Base-by-base conservation (phyloP, 2,329 filamentous ascomycete genomes). In the Tolypocladium amazonense region DNA sequence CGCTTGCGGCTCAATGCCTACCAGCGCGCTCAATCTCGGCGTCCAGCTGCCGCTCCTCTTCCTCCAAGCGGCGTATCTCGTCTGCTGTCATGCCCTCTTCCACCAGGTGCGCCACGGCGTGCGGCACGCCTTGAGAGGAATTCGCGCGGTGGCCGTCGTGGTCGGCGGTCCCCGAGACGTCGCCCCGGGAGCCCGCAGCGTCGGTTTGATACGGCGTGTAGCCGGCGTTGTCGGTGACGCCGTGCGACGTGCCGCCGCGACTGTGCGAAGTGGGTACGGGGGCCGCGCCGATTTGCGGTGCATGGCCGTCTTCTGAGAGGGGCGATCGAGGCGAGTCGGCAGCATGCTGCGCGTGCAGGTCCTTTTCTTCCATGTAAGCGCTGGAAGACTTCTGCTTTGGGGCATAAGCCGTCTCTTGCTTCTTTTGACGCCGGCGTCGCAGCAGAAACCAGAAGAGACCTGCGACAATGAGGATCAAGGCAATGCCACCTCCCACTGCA, bases 11-110 rank as follows among this genome's bases (percentile, higher is more conserved):
- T 54, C n/a, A 68, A 47, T 68, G 63, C 58, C 66, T 68, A 47
- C 65, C 75, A 4, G 74, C 76, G 58, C 76, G 74, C 68, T 80
- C 79, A 65, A 85, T 85, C 37, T 80, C 83, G 18, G 75, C 79
- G 59, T 85, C 83, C 41, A 86, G 72, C 62, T 80, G 76, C 61
- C 79, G 69, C 70, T 86, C 83, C 66, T 85, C 82, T 62, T 84
- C 82, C 65, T 83, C 81, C 50, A 85, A 64, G 63, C 79, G 69
- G 57, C 77, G 73, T 56, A 85, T 81, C 67, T 85, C 81, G 0
- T 80, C 81, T 11, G 74, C 73, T 56, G 82, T 84, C 82, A 85
- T 85, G 56, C 81, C 79, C n/a, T 84, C 81, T 65, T 85, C 82
- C 5, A 84, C 78, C 39, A 85, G 69, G 62, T 83, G 81, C 23